Evolutionary conservation across 805 yeast genomes (phyloP), one percentile per base, ranked within the genome.

Genomic region (Schizosaccharomyces osmophilus): DNA sequence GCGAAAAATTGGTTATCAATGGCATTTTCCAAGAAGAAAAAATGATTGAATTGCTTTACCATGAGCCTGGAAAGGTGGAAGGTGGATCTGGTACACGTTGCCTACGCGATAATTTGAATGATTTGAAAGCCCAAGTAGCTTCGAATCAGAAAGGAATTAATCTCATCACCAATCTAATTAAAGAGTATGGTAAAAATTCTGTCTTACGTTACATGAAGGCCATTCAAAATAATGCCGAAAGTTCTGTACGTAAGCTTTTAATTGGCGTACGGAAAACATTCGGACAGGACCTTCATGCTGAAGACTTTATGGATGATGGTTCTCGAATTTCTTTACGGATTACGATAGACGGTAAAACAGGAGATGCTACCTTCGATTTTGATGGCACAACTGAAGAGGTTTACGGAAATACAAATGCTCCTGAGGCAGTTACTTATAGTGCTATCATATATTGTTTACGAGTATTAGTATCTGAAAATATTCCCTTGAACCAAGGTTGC

Each of bases 401-500:
- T 59, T 84, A 85, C 69, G 95, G 94, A 26, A 90, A 90, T 70
- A 77, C 87, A 71, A 90, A 93, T 71, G 96, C 97, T 0, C 97
- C 98, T 0, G 80, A 77, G 65, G 94, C 97, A 0, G 87, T 93
- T 64, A 83, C 95, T 1, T 81, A 81, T 68, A 85, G 95, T 32
- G 96, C 97, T 0, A 82, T 90, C 62, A 77, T 90, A 55, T 90
- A 90, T 71, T 88, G 90, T 63, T 73, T 90, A 67, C 74, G 98
- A 64, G 84, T 94, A 62, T 75, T 90, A 68, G 89, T 90, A 43
- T 82, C 84, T 64, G 87, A 83, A 64, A 88, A 85, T 64, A 88
- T 90, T 62, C 98, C 98, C 0, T 75, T 90, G 68, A 90, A 90
- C 69, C 95, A 88, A 69, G 97, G 98, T 8, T 90, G 96, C 70